Evolutionary conservation across 768 basidiomycete genomes (phyloP).

Genomic region (Chlorophyllum brunneum): DNA sequence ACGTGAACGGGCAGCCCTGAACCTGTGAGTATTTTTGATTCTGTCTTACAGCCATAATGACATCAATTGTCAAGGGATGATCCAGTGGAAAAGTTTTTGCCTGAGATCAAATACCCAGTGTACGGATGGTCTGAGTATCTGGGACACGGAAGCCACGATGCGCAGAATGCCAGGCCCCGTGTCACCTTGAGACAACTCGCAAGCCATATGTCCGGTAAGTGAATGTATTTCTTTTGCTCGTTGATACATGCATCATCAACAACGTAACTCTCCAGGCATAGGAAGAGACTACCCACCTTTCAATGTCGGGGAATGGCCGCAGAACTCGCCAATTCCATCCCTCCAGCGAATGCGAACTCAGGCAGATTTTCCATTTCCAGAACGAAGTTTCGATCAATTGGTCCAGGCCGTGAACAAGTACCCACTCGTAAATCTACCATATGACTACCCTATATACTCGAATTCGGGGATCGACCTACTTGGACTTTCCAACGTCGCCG

Average conservation of each 20-base stretch:
- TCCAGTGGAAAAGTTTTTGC: conserved; percentile 40
- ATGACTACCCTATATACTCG: conserved; percentile 64
- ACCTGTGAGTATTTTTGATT: conserved; percentile 16
- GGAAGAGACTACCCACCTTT: conserved; percentile 32
- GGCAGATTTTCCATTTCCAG: conserved; percentile 27
- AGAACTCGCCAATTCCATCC: conserved; percentile 12
- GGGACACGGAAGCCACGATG: conserved; percentile 10
- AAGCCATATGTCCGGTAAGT: conserved; percentile 34
- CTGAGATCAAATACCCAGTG: conserved; percentile 31
- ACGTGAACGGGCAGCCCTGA: conserved; percentile 39
- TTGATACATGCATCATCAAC: not conserved
- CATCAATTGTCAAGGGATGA: conserved; percentile 37
- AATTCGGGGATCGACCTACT: conserved; percentile 75
- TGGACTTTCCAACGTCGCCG: conserved; percentile 55
- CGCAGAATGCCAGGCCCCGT: conserved; percentile 16
- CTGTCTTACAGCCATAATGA: not conserved
- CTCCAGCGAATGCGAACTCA: conserved; percentile 14
- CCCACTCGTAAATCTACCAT: conserved; percentile 40
- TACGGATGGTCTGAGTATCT: conserved; percentile 32
- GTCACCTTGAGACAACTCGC: conserved; percentile 39
- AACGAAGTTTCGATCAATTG: conserved; percentile 22
- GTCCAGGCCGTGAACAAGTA: conserved; percentile 32
- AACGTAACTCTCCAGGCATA: conserved; percentile 21
- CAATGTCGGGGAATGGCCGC: conserved; percentile 39
- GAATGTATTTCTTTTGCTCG: conserved; percentile 11